Evolutionary conservation across 495 filamentous ascomycete species (phyloP).

Genomic region (Trichoderma orchidacearum): DNA sequence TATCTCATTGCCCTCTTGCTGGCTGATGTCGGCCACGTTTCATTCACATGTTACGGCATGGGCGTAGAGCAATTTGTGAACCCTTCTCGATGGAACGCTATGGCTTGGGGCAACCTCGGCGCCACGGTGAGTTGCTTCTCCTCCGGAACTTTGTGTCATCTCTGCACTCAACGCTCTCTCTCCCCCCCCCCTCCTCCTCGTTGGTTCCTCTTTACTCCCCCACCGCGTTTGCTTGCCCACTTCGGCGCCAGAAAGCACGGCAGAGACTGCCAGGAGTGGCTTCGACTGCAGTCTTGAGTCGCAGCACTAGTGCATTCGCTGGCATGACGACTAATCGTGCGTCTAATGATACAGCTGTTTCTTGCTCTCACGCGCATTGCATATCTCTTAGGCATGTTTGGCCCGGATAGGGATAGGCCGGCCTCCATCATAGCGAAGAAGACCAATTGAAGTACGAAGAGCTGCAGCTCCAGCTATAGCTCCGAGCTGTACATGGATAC

Average conservation of each 20-base stretch:
- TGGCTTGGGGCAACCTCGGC: conserved; percentile 64
- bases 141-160: not conserved
- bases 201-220: not conserved
- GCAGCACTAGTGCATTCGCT: not conserved
- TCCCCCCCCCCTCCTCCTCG: not conserved
- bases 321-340: conserved; percentile 1
- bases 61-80: conserved; percentile 39
- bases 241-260: no score
- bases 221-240: not conserved
- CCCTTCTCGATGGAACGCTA: conserved; percentile 47
- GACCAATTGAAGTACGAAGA: not conserved
- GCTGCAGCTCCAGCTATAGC: no score
- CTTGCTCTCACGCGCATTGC: conserved; percentile 41
- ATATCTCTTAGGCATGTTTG: conserved; percentile 48
- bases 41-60: conserved; percentile 43
- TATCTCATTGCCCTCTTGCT: conserved; percentile 52
- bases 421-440: not conserved
- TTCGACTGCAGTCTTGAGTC: not conserved
- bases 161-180: not conserved
- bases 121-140: conserved; percentile 32
- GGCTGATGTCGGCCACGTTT: conserved; percentile 59
- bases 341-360: conserved; percentile 17
- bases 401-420: conserved; percentile 14
- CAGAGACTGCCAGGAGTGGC: not conserved
- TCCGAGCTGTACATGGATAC: no score